Conservation (phyloP, 345 rosid genomes). For the Anastatica hierochuntica region DNA sequence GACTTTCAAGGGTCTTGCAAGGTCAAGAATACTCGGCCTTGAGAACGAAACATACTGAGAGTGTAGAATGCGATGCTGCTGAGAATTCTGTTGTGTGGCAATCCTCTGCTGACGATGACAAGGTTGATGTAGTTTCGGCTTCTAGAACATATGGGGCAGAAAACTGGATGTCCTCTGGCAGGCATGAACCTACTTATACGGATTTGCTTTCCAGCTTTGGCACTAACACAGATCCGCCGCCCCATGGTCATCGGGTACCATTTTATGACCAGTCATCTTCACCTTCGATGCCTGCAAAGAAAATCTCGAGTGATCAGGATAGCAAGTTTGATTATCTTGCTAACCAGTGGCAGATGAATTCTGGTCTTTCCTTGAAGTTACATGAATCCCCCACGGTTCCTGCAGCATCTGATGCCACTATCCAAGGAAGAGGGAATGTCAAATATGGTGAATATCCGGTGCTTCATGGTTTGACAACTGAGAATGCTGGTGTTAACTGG, state of each 20-base stretch:
- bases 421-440: constrained; percentile 32
- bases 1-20: constrained; percentile 67
- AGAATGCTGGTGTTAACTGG: constrained; percentile 45
- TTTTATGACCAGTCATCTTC: constrained; percentile 31
- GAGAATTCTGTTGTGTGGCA: constrained; percentile 54
- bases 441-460: constrained; percentile 37
- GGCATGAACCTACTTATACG: constrained; percentile 45
- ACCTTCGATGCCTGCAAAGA: constrained; percentile 26
- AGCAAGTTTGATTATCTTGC: constrained; percentile 35
- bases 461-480: constrained; percentile 31
- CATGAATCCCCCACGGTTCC: constrained; percentile 30
- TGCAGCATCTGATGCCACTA: constrained; percentile 28
- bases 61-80: constrained; percentile 38
- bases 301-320: constrained; percentile 33
- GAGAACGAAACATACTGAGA: constrained; percentile 46
- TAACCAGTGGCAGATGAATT: constrained; percentile 42
- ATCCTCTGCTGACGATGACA: constrained; percentile 46
- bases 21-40: constrained; percentile 70
- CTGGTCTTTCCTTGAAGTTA: constrained; percentile 43
- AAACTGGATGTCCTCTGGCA: constrained; percentile 35
- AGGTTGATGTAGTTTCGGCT: constrained; percentile 38
- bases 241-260: constrained; percentile 30
- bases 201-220: constrained; percentile 65
- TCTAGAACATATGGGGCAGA: constrained; percentile 52
- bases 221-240: constrained; percentile 28